Evolutionary conservation across 78 protist species (phyloP).

Genomic region (Tieghemostelium lacteum): DNA sequence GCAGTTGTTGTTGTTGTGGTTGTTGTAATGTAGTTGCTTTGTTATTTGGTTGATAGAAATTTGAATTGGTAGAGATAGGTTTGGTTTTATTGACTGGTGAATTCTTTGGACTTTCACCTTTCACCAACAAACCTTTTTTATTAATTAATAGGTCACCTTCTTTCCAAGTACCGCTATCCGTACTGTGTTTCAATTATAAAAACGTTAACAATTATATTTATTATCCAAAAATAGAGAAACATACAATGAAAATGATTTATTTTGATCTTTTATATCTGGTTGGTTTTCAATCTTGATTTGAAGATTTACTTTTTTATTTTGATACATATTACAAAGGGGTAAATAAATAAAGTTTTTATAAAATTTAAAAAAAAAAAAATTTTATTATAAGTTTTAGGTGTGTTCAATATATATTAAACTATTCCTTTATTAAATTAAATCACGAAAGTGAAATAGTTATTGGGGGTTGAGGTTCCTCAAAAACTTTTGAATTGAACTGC

Average conservation of each 20-base stretch:
- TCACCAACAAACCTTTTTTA: constrained; percentile 56
- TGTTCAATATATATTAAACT: no score
- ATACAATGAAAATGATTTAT: constrained; percentile 27
- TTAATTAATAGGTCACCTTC: constrained; percentile 79
- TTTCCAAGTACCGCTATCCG: constrained; percentile 77
- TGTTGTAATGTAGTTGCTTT: background rate
- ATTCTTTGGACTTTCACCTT: constrained; percentile 73
- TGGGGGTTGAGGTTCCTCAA: no score
- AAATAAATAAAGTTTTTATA: background rate
- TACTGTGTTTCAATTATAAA: constrained; percentile 9
- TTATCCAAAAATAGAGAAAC: background rate
- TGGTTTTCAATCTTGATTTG: background rate
- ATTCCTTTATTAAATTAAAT: background rate
- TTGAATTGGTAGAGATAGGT: constrained; percentile 11
- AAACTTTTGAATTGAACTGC: no score
- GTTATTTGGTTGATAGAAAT: background rate
- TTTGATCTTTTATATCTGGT: background rate
- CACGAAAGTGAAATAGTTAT: background rate
- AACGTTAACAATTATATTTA: background rate
- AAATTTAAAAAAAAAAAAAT: no score
- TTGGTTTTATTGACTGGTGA: constrained; percentile 28
- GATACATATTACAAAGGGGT: background rate
- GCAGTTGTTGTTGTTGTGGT: background rate
- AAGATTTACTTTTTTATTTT: constrained; percentile 2
- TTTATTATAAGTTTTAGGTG: constrained; percentile 1